Percentiles rank a stretch among this genome's conserved stretches.
phyloP scores from a whole-genome alignment of 768 basidiomycete species.

The Tricholoma saponaceum region DNA sequence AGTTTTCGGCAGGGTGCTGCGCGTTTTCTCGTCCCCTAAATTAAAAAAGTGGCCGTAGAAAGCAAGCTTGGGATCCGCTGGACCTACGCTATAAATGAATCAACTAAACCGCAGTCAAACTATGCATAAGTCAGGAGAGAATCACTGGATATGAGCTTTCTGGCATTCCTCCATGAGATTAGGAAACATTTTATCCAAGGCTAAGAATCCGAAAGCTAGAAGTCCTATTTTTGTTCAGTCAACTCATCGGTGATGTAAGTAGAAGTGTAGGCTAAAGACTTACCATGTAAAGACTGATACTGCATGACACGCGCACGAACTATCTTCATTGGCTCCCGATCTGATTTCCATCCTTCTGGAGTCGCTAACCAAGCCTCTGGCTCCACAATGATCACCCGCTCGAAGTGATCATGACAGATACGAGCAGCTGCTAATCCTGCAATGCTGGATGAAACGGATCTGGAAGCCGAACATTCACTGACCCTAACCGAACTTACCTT shows the following conservation, averaged over 20 bases:
- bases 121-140: neutral
- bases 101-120: neutral
- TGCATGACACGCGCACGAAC: conserved; percentile 21
- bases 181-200: neutral
- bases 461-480: neutral
- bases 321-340: conserved; percentile 14
- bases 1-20: conserved; percentile 11
- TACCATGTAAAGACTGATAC: conserved; percentile 20
- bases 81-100: conserved; percentile 8
- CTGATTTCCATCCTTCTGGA: conserved; percentile 13
- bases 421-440: conserved; percentile 27
- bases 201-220: neutral
- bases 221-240: neutral
- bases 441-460: conserved; percentile 14
- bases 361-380: conserved; percentile 24
- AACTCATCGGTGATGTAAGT: neutral
- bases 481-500: neutral
- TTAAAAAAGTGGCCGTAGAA: conserved; percentile 9
- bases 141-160: neutral
- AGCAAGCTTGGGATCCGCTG: conserved; percentile 12
- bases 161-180: neutral
- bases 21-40: conserved; percentile 10
- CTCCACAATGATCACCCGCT: conserved; percentile 27
- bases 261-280: neutral
- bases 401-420: conserved; percentile 28